Percentiles rank a stretch among this genome's conserved stretches.
phyloP scores from a whole-genome alignment of 768 basidiomycete genomes.

The Lactarius evosmus region DNA sequence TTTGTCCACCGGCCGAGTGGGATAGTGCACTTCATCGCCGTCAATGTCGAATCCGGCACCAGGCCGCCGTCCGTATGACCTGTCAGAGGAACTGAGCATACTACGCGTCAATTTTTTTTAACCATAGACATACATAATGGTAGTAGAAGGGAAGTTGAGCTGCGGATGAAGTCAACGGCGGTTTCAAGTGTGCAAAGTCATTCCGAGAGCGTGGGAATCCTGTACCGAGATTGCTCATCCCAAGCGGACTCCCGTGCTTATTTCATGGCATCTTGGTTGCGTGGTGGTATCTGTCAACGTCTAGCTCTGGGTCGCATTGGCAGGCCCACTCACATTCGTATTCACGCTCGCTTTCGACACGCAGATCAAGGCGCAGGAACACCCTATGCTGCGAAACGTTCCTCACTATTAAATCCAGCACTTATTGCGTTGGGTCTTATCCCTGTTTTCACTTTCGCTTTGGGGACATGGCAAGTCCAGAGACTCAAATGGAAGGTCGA shows the following conservation, averaged over 20 bases:
- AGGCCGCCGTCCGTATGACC: slow-evolving; percentile 36
- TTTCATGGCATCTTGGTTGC: slow-evolving; percentile 5
- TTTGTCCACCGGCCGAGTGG: slow-evolving; percentile 96
- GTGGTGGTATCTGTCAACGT: slow-evolving; percentile 2
- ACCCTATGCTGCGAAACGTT: slow-evolving; percentile 53
- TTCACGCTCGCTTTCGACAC: slow-evolving; percentile 17
- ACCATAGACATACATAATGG: slow-evolving; percentile 17
- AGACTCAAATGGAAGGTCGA: slow-evolving; percentile 93
- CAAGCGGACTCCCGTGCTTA: not conserved
- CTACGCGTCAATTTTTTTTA: not conserved
- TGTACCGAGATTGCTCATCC: slow-evolving; percentile 2
- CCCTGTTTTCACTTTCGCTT: slow-evolving; percentile 83
- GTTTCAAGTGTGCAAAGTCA: not conserved
- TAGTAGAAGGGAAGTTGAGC: slow-evolving; percentile 3
- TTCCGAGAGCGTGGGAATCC: slow-evolving; percentile 11
- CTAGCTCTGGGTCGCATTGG: slow-evolving; percentile 4
- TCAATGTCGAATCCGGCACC: slow-evolving; percentile 59
- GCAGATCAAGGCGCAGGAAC: slow-evolving; percentile 7
- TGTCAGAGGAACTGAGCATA: slow-evolving; percentile 26
- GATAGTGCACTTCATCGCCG: slow-evolving; percentile 83
- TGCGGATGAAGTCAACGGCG: slow-evolving; percentile 9
- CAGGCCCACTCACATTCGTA: not conserved
- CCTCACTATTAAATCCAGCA: slow-evolving; percentile 64
- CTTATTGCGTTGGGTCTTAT: slow-evolving; percentile 78
- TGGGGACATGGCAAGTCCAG: slow-evolving; percentile 93